These are phyloP conservation scores for Heliamphora pulchella DNA, from an alignment of 179 eudicot genomes.

Conservation along the genomic window DNA sequence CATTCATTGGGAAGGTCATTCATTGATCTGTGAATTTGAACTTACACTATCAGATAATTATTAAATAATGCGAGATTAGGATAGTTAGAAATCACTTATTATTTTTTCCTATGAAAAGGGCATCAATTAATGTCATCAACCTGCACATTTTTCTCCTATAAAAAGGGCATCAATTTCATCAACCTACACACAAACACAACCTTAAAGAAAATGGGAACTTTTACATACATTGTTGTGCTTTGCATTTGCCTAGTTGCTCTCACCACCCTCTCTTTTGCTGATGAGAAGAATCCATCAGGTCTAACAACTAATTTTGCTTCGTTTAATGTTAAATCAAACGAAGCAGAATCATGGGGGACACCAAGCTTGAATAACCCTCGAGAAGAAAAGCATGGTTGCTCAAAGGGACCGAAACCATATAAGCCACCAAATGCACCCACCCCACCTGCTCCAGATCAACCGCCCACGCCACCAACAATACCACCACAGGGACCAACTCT, in stretches of 20 bases:
- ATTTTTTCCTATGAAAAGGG: too few species aligned
- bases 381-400: not conserved
- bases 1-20: too few species aligned
- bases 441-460: not conserved
- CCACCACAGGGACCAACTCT: not conserved
- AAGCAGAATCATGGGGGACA: not conserved
- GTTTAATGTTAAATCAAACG: not conserved
- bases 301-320: not conserved
- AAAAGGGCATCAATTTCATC: not conserved
- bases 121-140: too few species aligned
- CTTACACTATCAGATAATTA: too few species aligned
- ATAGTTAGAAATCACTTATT: too few species aligned
- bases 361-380: not conserved
- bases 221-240: not conserved
- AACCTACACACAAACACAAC: not conserved
- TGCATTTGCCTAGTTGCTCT: slow-evolving; percentile 1
- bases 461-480: not conserved
- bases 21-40: too few species aligned
- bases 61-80: too few species aligned
- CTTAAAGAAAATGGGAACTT: not conserved
- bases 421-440: not conserved
- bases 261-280: slow-evolving; percentile 4
- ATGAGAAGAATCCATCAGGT: not conserved
- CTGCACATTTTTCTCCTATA: not conserved
- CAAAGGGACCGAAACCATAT: not conserved